phyloP scores from a whole-genome alignment of 2,329 filamentous ascomycete genomes.

The Volutella citrinella region DNA sequence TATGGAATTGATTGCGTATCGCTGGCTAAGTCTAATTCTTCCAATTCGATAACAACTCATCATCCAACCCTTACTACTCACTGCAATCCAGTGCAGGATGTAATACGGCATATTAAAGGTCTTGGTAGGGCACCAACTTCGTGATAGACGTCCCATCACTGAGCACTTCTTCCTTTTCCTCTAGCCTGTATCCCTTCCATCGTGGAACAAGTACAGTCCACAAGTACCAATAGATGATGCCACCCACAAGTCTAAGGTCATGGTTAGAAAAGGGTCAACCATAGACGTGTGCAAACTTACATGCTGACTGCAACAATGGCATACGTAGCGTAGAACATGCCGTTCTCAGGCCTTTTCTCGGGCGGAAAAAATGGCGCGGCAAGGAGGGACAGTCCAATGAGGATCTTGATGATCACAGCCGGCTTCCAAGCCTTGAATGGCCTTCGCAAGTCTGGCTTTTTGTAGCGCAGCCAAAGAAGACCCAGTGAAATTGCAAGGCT shows the following conservation, averaged over 20 bases:
- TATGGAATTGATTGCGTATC: too few species aligned
- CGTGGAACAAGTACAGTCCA: slow-evolving; percentile 61
- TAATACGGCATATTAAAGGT: too few species aligned
- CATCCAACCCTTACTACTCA: too few species aligned
- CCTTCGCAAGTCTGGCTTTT: slow-evolving; percentile 56
- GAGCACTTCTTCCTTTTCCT: slow-evolving; percentile 58
- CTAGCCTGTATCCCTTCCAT: slow-evolving; percentile 57
- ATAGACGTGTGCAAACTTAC: slow-evolving; percentile 38
- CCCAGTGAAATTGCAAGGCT: slow-evolving; percentile 55
- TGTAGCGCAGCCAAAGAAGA: slow-evolving; percentile 57
- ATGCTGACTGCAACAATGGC: slow-evolving; percentile 50
- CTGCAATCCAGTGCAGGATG: too few species aligned
- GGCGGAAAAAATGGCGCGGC: slow-evolving; percentile 63
- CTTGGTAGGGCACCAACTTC: too few species aligned
- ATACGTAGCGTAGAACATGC: slow-evolving; percentile 52
- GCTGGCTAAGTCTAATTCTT: too few species aligned
- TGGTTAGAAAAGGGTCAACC: background rate
- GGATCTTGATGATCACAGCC: slow-evolving; percentile 54
- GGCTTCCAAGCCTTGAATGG: slow-evolving; percentile 65
- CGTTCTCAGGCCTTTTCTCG: slow-evolving; percentile 40
- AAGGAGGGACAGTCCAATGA: slow-evolving; percentile 52
- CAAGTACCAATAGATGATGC: slow-evolving; percentile 65
- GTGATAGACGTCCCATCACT: slow-evolving; percentile 67
- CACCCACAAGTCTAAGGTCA: slow-evolving; percentile 49
- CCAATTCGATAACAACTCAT: too few species aligned